Conservation (phyloP, 2,329 filamentous ascomycete species). For the Simplicillium aogashimaense region DNA sequence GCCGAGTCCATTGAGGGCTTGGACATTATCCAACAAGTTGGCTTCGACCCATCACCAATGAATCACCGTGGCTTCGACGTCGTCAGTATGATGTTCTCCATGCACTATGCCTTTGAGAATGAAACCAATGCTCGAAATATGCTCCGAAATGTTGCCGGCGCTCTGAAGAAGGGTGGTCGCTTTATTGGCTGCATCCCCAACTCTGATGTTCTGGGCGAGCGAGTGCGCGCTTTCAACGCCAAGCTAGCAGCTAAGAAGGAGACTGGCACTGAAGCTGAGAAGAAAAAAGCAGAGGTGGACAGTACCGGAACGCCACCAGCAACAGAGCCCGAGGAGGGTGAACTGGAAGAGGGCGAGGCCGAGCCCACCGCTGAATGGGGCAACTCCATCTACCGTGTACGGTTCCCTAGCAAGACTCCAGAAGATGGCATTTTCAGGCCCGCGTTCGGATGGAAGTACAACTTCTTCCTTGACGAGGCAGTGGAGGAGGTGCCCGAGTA, state of each 20-base stretch:
- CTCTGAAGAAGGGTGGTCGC: constrained; percentile 84
- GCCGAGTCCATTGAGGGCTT: constrained; percentile 74
- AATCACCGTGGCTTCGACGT: constrained; percentile 81
- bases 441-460: constrained; percentile 96
- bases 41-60: constrained; percentile 71
- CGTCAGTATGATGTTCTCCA: constrained; percentile 98
- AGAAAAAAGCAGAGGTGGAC: constrained; percentile 9
- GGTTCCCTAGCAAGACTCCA: constrained; percentile 75
- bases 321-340: constrained; percentile 28
- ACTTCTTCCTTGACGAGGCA: constrained; percentile 89
- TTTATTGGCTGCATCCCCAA: constrained; percentile 97
- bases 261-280: constrained; percentile 14
- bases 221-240: constrained; percentile 69
- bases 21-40: constrained; percentile 73
- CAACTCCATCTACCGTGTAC: constrained; percentile 84
- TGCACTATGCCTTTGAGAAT: constrained; percentile 96
- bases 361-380: constrained; percentile 73
- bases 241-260: constrained; percentile 27
- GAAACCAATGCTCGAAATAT: constrained; percentile 85
- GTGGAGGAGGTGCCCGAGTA: constrained; percentile 96
- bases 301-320: constrained; percentile 14
- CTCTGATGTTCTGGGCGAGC: constrained; percentile 76
- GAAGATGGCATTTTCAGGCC: constrained; percentile 86
- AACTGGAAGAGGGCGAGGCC: constrained; percentile 50
- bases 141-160: constrained; percentile 84